A percentile compares a stretch with the other conserved stretches of the same genome.
phyloP scores from a whole-genome alignment of 805 yeast genomes.

The Sugiyamaella smithiae region DNA sequence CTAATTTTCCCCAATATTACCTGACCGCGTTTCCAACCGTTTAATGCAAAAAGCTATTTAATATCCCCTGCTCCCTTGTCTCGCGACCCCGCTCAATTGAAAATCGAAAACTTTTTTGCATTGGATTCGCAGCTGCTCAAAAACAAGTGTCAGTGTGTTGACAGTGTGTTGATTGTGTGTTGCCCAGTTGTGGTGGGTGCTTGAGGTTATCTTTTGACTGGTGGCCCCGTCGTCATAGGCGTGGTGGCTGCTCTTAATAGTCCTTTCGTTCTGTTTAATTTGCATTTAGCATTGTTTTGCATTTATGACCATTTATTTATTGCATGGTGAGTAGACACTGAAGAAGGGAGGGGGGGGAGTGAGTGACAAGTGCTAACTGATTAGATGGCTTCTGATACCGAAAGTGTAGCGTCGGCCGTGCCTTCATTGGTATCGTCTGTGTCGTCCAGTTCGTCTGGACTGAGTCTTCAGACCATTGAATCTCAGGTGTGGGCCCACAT shows the following conservation, averaged over 20 bases:
- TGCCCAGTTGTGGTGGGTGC: no score
- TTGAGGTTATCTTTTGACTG: no score
- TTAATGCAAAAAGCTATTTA: constrained; percentile 5
- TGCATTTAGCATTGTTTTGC: constrained; percentile 1
- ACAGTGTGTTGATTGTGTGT: no score
- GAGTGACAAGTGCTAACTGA: not conserved
- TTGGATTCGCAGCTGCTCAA: no score
- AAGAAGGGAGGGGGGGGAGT: not conserved
- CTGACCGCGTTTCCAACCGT: constrained; percentile 1
- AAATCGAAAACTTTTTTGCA: no score
- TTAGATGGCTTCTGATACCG: constrained; percentile 4
- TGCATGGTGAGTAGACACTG: not conserved
- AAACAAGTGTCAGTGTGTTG: no score
- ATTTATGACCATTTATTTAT: not conserved
- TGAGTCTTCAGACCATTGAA: not conserved
- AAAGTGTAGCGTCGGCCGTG: not conserved
- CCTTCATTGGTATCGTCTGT: not conserved
- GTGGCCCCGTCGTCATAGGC: no score
- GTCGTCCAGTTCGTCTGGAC: not conserved
- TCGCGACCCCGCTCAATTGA: constrained; percentile 5
- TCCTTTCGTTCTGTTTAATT: not conserved
- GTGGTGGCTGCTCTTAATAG: no score
- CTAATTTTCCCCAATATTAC: constrained; percentile 5
- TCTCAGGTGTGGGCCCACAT: constrained; percentile 4
- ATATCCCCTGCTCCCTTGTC: not conserved